These are phyloP conservation scores for Fraxinus excelsior DNA, from an alignment of 257 asterid genomes.

Conservation along the genomic window DNA sequence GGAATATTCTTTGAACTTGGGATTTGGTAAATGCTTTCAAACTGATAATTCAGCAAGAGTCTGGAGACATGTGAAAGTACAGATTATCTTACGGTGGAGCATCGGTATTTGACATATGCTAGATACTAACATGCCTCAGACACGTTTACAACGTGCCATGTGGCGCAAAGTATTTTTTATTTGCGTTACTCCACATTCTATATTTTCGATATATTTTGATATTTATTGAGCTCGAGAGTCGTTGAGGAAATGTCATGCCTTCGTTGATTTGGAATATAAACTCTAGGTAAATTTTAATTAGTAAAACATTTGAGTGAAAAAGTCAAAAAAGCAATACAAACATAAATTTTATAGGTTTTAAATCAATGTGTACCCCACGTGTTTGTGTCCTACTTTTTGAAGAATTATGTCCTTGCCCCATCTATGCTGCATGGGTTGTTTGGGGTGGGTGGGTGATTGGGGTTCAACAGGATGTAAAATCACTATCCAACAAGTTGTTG, in stretches of 20 bases:
- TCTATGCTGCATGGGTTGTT: too few relatives aligned
- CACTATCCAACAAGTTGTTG: too few relatives aligned
- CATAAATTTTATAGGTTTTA: background rate
- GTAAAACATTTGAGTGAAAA: background rate
- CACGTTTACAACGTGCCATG: background rate
- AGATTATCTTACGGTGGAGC: background rate
- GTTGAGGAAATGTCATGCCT: background rate
- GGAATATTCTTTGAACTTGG: background rate
- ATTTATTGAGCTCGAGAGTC: background rate
- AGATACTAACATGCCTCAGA: background rate
- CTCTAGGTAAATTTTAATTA: background rate
- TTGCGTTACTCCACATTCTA: background rate
- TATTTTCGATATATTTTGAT: background rate
- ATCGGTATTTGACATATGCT: background rate
- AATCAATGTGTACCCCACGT: background rate
- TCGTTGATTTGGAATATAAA: background rate
- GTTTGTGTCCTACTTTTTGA: background rate
- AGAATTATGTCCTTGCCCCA: background rate
- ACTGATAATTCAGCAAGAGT: background rate
- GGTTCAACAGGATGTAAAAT: background rate
- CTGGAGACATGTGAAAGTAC: background rate
- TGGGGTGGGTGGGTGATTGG: background rate
- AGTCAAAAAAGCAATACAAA: background rate
- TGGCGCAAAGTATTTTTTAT: background rate
- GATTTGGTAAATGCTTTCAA: background rate